Base-by-base conservation (phyloP, 768 basidiomycete species). In the Mycena pura region DNA sequence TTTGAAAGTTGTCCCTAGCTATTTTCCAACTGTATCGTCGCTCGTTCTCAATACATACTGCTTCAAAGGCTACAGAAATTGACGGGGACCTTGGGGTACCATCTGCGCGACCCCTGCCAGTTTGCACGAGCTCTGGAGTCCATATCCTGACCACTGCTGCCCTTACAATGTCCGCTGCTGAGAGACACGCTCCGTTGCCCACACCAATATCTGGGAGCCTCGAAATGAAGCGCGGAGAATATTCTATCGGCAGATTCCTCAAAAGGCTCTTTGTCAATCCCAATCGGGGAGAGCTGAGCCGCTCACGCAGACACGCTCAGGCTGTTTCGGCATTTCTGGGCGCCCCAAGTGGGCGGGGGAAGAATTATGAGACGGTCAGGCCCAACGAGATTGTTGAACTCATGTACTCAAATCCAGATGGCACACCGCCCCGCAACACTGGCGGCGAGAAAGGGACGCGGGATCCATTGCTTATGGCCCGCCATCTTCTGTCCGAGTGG, bases 11-110 rank as follows among this genome's bases (percentile, higher is more conserved):
- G 52, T 54, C 27, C 31, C n/a, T n/a, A 54, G 22, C 39, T 34
- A 6, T 44, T n/a, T 27, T 29, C 28, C 22, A 28, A 52, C 21
- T 19, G 8, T 40, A 40, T 29, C 52, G 25, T 29, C 52, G 25
- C 52, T 24, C 52, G 17, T 43, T 34, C 43, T 46, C 54, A 55
- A 55, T 55, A 34, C 4, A 55, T 19, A 46, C 54, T 29, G 22
- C 5, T 46, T 34, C 54, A 27, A 38, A 36, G 34, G 24, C 32
- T 28, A n/a, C 54, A 46, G 36, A 55, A 55, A 9, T 24, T 28
- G 43, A 27, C 31, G 31, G 44, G 14, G 31, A 55, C 25, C 44
- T 25, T 17, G 17, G 21, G 17, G 14, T 55, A 31, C 54, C 25
- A 19, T 32, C 39, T n/a, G n/a, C 21, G 28, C 25, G 21, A 2